A percentile compares a stretch with the other conserved stretches of the same genome.
Evolutionary conservation across 176 grass and related monocot genomes (phyloP).

Genomic region (Oryza rufipogon): DNA sequence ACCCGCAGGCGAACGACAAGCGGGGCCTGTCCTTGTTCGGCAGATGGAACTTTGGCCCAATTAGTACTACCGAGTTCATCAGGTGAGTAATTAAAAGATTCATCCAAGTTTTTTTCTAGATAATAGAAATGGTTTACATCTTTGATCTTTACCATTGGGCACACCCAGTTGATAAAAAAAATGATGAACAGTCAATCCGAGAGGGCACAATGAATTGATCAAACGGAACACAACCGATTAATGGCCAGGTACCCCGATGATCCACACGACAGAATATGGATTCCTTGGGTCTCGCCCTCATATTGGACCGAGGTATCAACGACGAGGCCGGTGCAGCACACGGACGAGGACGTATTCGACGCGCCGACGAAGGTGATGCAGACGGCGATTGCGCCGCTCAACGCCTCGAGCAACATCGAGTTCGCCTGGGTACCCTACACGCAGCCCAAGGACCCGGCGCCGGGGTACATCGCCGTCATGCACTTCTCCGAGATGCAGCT

Average conservation of each 20-base stretch:
- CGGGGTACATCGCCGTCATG: constrained; percentile 21
- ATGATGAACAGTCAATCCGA: too few relatives aligned
- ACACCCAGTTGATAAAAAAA: too few relatives aligned
- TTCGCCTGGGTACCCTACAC: constrained; percentile 8
- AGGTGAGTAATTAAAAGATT: neutral
- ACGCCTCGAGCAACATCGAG: constrained; percentile 41
- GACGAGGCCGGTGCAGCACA: neutral
- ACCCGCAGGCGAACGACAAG: neutral
- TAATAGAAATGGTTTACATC: too few relatives aligned
- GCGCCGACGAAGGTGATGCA: constrained; percentile 53
- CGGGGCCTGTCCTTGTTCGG: constrained; percentile 37
- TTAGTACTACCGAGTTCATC: neutral
- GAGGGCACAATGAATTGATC: neutral
- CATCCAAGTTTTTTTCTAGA: too few relatives aligned
- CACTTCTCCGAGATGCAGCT: constrained; percentile 44
- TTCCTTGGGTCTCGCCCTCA: neutral
- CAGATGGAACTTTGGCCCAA: constrained; percentile 33
- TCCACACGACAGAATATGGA: constrained; percentile 35
- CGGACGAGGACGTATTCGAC: neutral
- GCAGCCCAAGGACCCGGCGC: neutral
- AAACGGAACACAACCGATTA: neutral
- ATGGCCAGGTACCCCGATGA: constrained; percentile 49
- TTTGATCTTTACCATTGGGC: too few relatives aligned
- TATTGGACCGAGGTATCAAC: constrained; percentile 40
- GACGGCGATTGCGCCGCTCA: constrained; percentile 39